Conservation (phyloP, 768 basidiomycete genomes). For the Mycena epipterygia region DNA sequence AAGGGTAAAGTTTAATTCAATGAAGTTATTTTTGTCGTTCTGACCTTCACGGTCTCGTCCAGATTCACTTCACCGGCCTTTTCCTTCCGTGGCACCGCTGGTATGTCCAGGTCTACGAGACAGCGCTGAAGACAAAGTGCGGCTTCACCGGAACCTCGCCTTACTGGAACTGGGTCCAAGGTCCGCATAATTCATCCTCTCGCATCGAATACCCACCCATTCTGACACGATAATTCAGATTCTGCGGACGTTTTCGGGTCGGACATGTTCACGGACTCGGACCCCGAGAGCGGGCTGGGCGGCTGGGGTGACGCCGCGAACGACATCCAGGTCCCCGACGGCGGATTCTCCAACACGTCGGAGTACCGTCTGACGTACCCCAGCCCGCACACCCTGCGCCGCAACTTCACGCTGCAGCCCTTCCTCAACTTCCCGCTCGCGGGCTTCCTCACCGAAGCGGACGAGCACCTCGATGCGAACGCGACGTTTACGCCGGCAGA, state of each 20-base stretch:
- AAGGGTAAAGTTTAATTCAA: background rate
- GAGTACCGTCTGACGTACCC: slow-evolving; percentile 47
- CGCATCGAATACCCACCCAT: background rate
- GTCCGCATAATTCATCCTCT: background rate
- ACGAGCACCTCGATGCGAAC: slow-evolving; percentile 42
- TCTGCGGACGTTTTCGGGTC: slow-evolving; percentile 35
- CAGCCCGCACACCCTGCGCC: slow-evolving; percentile 47
- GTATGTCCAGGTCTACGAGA: slow-evolving; percentile 29
- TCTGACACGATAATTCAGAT: background rate
- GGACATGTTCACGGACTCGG: slow-evolving; percentile 33
- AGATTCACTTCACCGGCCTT: slow-evolving; percentile 32
- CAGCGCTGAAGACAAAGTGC: slow-evolving; percentile 21
- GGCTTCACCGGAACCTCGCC: slow-evolving; percentile 24
- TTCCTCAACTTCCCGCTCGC: slow-evolving; percentile 29
- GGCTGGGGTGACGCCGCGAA: slow-evolving; percentile 39
- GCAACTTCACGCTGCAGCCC: slow-evolving; percentile 52
- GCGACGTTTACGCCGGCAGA: slow-evolving; percentile 43
- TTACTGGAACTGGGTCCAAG: slow-evolving; percentile 35
- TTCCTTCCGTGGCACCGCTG: slow-evolving; percentile 35
- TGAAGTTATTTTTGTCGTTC: background rate
- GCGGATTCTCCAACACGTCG: slow-evolving; percentile 42
- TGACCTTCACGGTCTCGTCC: background rate
- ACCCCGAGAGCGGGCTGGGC: slow-evolving; percentile 37
- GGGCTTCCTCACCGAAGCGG: slow-evolving; percentile 31
- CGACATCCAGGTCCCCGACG: slow-evolving; percentile 41